Evolutionary conservation across 768 basidiomycete genomes (phyloP).

Genomic region (Xerocomellus amylosporus): DNA sequence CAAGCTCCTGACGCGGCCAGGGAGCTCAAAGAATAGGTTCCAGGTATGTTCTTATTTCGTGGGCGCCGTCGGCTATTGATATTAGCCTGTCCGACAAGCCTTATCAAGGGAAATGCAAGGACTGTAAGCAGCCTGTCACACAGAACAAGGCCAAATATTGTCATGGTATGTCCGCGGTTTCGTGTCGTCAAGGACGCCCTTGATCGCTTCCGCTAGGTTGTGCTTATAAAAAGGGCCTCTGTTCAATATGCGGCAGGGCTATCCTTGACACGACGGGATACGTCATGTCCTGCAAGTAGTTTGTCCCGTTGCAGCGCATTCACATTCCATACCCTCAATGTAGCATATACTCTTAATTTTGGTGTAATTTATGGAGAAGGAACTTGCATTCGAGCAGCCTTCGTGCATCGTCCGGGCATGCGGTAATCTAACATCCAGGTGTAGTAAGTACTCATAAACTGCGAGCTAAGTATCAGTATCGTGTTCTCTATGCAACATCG

Average conservation of each 20-base stretch:
- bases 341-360: conserved; percentile 12
- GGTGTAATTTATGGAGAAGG: conserved; percentile 12
- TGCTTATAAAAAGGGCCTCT: conserved; percentile 83
- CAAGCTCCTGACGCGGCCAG: conserved; percentile 70
- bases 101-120: conserved; percentile 84
- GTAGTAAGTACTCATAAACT: neutral
- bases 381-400: no score
- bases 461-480: neutral
- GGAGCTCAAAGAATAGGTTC: conserved; percentile 72
- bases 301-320: neutral
- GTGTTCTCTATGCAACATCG: neutral
- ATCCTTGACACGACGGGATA: conserved; percentile 83
- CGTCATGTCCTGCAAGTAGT: conserved; percentile 79
- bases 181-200: neutral
- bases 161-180: conserved; percentile 55
- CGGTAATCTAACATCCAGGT: no score
- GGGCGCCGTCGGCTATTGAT: conserved; percentile 3
- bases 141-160: conserved; percentile 90
- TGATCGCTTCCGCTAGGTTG: conserved; percentile 52
- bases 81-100: conserved; percentile 46
- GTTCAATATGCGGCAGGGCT: conserved; percentile 84
- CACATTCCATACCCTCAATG: conserved; percentile 22
- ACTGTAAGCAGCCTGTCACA: conserved; percentile 79
- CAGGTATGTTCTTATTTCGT: conserved; percentile 48
- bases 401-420: neutral